Evolutionary conservation across 1,284 basidiomycete genomes (phyloP).

Genomic region (Pseudozyma pruni): DNA sequence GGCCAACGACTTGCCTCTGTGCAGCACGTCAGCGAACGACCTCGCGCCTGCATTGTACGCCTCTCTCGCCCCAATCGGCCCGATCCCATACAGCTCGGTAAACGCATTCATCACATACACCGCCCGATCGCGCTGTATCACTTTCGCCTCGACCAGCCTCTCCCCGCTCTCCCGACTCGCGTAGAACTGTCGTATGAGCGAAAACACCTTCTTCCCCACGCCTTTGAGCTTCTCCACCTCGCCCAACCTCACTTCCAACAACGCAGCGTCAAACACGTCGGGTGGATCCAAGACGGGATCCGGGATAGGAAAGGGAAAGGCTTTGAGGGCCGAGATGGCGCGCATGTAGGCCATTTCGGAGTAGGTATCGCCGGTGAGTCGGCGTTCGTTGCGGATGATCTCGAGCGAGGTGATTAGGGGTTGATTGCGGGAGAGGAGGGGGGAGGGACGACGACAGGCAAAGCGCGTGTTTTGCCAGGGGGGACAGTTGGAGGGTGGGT

Average conservation of each 20-base stretch:
- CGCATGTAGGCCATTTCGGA: constrained; percentile 63
- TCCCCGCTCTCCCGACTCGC: neutral
- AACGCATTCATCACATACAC: constrained; percentile 55
- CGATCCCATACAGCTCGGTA: constrained; percentile 62
- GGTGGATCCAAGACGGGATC: constrained; percentile 11
- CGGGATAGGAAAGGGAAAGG: constrained; percentile 51
- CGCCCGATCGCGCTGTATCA: constrained; percentile 52
- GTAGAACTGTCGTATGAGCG: constrained; percentile 55
- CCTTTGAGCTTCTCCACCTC: constrained; percentile 56
- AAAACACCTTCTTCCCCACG: constrained; percentile 58
- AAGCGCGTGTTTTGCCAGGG: constrained; percentile 46
- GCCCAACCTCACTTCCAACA: constrained; percentile 14
- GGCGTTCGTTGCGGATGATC: constrained; percentile 55
- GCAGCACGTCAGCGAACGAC: constrained; percentile 54
- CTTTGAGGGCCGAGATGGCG: constrained; percentile 60
- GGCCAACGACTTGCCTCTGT: constrained; percentile 37
- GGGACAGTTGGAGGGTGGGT: constrained; percentile 11
- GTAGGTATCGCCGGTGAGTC: constrained; percentile 50
- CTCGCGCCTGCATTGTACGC: constrained; percentile 59
- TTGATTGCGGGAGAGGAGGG: constrained; percentile 57
- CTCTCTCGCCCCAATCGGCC: constrained; percentile 54
- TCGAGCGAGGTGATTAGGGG: constrained; percentile 57
- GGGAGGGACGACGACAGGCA: constrained; percentile 56
- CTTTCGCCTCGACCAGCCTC: constrained; percentile 56
- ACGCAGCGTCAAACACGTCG: neutral